These are phyloP conservation scores for Brassica rapa DNA, from an alignment of 345 rosid genomes.

Conservation along the genomic window DNA sequence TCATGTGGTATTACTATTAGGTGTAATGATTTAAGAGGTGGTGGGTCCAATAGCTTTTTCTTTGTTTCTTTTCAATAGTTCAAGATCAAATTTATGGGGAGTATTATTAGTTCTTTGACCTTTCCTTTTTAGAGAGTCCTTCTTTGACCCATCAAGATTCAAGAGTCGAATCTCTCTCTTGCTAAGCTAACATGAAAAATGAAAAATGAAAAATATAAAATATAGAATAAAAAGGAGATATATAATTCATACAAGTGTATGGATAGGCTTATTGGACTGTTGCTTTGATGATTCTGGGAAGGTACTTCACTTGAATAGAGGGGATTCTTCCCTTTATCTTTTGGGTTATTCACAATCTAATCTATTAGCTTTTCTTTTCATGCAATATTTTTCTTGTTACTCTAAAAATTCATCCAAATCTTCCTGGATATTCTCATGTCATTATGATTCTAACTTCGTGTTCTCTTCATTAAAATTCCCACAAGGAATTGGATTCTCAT, in stretches of 20 bases:
- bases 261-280: conserved; percentile 28
- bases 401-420: conserved; percentile 36
- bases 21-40: conserved; percentile 41
- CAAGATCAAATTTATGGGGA: conserved; percentile 47
- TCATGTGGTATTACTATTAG: conserved; percentile 37
- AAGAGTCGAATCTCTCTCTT: conserved; percentile 36
- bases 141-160: conserved; percentile 45
- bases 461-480: conserved; percentile 36
- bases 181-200: conserved; percentile 31
- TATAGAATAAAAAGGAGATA: not conserved
- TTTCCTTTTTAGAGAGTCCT: conserved; percentile 43
- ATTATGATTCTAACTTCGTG: conserved; percentile 35
- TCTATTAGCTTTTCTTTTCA: conserved; percentile 43
- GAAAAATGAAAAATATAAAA: not conserved
- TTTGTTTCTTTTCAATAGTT: conserved; percentile 43
- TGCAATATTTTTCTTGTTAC: conserved; percentile 43
- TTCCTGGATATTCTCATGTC: conserved; percentile 41
- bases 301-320: conserved; percentile 41
- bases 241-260: conserved; percentile 16
- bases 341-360: conserved; percentile 40
- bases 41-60: conserved; percentile 46
- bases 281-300: conserved; percentile 41
- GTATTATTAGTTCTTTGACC: conserved; percentile 47
- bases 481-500: conserved; percentile 38
- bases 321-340: conserved; percentile 42